Evolutionary conservation across 176 grass and related monocot species (phyloP), one percentile per base, ranked within the genome.

Genomic region (Avena atlantica): DNA sequence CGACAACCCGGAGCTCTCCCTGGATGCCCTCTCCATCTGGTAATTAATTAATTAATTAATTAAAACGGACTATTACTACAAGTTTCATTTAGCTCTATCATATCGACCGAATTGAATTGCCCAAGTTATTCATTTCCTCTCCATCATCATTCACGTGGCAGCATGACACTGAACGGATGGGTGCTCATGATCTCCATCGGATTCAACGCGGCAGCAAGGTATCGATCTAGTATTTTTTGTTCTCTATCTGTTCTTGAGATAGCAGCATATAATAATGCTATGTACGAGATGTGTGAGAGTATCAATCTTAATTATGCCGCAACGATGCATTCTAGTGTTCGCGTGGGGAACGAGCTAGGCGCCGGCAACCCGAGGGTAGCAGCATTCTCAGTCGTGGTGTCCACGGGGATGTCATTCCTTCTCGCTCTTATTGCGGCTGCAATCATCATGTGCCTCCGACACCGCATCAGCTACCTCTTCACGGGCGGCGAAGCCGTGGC

Each of bases 191-290:
- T 94, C 79, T 85, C 92, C 1, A 80, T 89, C 45, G 92, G 92
- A 2, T 91, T 94, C 89, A 94, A 94, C 19, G 92, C 89, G 4
- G 92, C 92, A 24, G 92, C 89, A 23, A 94, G 92, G 92, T 45
- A 45, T 9, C 44, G 8, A 45, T 37, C 36, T 37, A 37, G 36
- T 37, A 37, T 37, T 37, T 37, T 37, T 37, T 37, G 36, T 37
- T 37, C 36, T 37, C 36, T 37, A 37, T 37, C 36, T 37, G 36
- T 37, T 3, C 36, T 37, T 37, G 36, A 37, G 36, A 37, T 37
- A 37, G 36, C 36, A 37, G 36, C 36, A 37, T 37, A 37, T 37
- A 37, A 37, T 37, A 37, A 37, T 37, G 36, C 36, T 37, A 37
- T 37, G 34, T 37, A 37, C 2, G 36, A 37, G 36, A 37, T 37